Evolutionary conservation across 495 filamentous ascomycete genomes (phyloP).

Genomic region (Neurospora pannonica): DNA sequence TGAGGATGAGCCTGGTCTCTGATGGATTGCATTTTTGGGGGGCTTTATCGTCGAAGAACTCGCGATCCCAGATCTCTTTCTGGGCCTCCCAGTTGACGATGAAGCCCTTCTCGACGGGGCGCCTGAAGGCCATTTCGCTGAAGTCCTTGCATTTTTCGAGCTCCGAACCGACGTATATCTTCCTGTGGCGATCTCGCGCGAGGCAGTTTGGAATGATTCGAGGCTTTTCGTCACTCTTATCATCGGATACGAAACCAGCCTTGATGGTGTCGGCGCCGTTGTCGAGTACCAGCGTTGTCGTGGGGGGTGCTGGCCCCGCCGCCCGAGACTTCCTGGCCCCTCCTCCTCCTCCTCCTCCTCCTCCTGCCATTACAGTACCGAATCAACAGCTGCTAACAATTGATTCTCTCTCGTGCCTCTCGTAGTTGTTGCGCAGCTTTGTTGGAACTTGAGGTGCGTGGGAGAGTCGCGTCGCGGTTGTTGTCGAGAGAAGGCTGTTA

Average conservation of each 20-base stretch:
- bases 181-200: slow-evolving; percentile 69
- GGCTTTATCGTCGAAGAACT: slow-evolving; percentile 72
- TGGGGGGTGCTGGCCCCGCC: slow-evolving; percentile 36
- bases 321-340: slow-evolving; percentile 25
- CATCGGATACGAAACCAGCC: slow-evolving; percentile 59
- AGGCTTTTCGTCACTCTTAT: slow-evolving; percentile 43
- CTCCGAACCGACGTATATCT: slow-evolving; percentile 69
- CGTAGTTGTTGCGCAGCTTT: neutral
- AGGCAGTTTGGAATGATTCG: slow-evolving; percentile 78
- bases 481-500: neutral
- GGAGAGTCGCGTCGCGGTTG: neutral
- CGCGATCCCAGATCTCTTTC: slow-evolving; percentile 90
- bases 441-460: neutral
- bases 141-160: slow-evolving; percentile 77
- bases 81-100: slow-evolving; percentile 95
- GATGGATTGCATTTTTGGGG: slow-evolving; percentile 61
- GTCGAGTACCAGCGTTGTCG: slow-evolving; percentile 77
- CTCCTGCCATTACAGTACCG: slow-evolving; percentile 28
- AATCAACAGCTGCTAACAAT: neutral
- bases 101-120: slow-evolving; percentile 92
- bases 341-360: slow-evolving; percentile 24
- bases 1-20: slow-evolving; percentile 71
- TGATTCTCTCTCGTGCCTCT: neutral
- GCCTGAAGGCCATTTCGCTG: slow-evolving; percentile 76
- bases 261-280: slow-evolving; percentile 94